Conservation (phyloP, 805 yeast species). For the Gaillardinia entomophila region DNA sequence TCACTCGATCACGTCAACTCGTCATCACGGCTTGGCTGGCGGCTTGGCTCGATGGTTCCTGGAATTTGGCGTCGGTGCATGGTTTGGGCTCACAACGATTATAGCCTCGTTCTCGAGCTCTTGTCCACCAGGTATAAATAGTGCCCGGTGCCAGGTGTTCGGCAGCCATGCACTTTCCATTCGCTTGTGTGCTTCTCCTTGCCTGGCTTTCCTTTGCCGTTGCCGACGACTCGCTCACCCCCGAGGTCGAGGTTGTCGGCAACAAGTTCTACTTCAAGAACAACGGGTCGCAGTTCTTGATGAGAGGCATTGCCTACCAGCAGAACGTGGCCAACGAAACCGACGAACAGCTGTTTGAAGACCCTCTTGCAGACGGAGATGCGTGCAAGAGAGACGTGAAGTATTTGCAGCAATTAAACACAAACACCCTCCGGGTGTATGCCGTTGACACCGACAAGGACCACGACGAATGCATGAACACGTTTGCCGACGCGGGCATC, state of each 20-base stretch:
- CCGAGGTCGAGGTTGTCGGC: conserved; percentile 56
- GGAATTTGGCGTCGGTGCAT: not conserved
- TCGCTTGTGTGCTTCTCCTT: conserved; percentile 3
- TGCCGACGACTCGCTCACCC: conserved; percentile 9
- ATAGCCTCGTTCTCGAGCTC: not conserved
- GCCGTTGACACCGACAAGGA: conserved; percentile 33
- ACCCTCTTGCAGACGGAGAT: conserved; percentile 37
- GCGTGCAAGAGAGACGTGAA: conserved; percentile 40
- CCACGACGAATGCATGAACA: conserved; percentile 38
- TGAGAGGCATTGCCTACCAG: conserved; percentile 79
- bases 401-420: conserved; percentile 30
- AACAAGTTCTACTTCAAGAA: conserved; percentile 72
- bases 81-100: not conserved
- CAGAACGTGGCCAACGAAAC: conserved; percentile 60
- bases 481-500: conserved; percentile 37
- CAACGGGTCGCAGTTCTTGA: conserved; percentile 74
- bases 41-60: not conserved
- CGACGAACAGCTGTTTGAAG: conserved; percentile 31
- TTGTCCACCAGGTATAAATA: not conserved
- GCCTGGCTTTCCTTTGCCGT: conserved; percentile 6
- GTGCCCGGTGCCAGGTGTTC: not conserved
- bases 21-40: too few species aligned
- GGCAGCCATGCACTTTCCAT: not conserved
- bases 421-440: conserved; percentile 39
- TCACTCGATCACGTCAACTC: too few species aligned